These are phyloP conservation scores for Stylosanthes scabra DNA, from an alignment of 331 rosid genomes.

Conservation along the genomic window DNA sequence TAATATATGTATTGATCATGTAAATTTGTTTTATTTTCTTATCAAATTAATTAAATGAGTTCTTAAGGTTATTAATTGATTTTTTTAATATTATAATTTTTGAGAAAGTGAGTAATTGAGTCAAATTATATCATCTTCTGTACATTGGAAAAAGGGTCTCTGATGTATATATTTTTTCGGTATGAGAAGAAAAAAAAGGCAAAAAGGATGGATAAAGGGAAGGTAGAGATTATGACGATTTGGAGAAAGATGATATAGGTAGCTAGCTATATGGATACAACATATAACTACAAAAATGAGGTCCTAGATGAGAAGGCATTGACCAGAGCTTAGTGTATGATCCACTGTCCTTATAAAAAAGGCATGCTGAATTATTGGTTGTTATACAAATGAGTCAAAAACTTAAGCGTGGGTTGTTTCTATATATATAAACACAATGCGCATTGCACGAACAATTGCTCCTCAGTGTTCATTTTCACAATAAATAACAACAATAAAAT, in stretches of 20 bases:
- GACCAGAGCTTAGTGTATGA: conserved; percentile 15
- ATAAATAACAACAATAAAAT: too few species aligned
- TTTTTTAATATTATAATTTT: too few species aligned
- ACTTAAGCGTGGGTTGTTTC: conserved; percentile 1
- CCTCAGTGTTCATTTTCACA: too few species aligned
- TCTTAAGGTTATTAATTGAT: too few species aligned
- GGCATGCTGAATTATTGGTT: conserved; percentile 15
- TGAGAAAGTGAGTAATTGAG: too few species aligned
- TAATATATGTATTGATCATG: too few species aligned
- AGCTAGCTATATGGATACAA: conserved; percentile 7
- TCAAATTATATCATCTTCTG: too few species aligned
- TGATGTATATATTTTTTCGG: too few species aligned
- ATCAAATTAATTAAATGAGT: too few species aligned
- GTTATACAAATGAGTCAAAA: conserved; percentile 4
- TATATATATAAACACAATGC: background rate
- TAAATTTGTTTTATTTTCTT: too few species aligned
- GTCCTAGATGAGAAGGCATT: conserved; percentile 2
- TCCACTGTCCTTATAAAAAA: background rate
- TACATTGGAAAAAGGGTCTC: too few species aligned
- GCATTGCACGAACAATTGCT: background rate
- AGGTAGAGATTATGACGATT: background rate
- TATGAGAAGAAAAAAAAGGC: background rate
- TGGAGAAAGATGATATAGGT: background rate
- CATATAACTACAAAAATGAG: too few species aligned
- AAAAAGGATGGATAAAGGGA: background rate